A percentile compares a stretch with the other conserved stretches of the same genome.
phyloP scores from a whole-genome alignment of 192 early-diverging fungal genomes.

The Gigaspora rosea region DNA sequence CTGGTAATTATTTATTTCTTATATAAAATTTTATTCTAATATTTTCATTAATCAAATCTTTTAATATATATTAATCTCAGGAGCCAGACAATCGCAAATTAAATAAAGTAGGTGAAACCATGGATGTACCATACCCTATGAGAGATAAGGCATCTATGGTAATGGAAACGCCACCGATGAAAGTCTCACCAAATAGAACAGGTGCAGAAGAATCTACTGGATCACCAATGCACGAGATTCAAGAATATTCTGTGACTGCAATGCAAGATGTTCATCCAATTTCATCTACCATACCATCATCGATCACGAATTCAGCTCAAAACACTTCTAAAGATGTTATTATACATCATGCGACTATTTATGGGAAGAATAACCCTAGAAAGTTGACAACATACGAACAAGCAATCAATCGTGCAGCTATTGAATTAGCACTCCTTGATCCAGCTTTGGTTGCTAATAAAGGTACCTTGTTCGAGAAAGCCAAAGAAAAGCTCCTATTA shows the following conservation, averaged over 20 bases:
- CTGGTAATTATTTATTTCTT: too few relatives aligned
- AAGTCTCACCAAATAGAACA: not conserved
- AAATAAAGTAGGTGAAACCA: too few relatives aligned
- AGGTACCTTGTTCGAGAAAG: conserved; percentile 49
- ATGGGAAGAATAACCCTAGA: conserved; percentile 54
- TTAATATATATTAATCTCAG: too few relatives aligned
- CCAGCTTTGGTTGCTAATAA: conserved; percentile 48
- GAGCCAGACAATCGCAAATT: too few relatives aligned
- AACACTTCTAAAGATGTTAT: conserved; percentile 44
- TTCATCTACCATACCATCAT: not conserved
- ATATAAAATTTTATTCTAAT: too few relatives aligned
- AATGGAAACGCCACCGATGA: not conserved
- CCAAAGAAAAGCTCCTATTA: conserved; percentile 51
- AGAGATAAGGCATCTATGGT: not conserved
- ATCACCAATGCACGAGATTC: conserved; percentile 1
- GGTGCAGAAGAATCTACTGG: too few relatives aligned
- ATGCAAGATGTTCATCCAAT: not conserved
- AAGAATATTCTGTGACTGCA: not conserved
- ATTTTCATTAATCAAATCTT: too few relatives aligned
- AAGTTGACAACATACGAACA: conserved; percentile 54
- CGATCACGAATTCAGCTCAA: conserved; percentile 24
- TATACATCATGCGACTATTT: conserved; percentile 54
- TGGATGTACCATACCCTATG: too few relatives aligned
- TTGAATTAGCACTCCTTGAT: conserved; percentile 49
- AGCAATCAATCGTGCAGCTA: conserved; percentile 54